Conservation (phyloP, 2,329 filamentous ascomycete species). For the Amauroascus niger region DNA sequence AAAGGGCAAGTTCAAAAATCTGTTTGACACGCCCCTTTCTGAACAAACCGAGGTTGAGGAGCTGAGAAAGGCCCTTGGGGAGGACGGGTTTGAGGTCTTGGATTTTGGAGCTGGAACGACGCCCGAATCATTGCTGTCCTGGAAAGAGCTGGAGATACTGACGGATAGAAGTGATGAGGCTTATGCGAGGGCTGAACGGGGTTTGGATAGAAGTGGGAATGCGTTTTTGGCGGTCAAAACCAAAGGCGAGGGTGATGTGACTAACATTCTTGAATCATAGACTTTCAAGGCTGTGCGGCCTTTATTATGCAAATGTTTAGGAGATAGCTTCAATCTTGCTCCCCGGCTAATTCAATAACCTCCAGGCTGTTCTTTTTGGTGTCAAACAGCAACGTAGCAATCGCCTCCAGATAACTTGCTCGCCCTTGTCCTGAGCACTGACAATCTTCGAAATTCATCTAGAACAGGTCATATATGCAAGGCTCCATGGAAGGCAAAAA, state of each 20-base stretch:
- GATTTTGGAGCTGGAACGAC: conserved; percentile 45
- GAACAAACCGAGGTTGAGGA: conserved; percentile 44
- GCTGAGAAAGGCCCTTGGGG: conserved; percentile 53
- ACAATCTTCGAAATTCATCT: no score
- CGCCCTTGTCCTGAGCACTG: no score
- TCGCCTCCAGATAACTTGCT: no score
- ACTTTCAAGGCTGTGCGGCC: not conserved
- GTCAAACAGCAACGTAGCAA: no score
- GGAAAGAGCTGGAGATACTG: conserved; percentile 65
- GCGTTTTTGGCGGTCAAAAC: conserved; percentile 73
- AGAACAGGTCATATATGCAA: no score
- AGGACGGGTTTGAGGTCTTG: conserved; percentile 62
- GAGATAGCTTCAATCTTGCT: no score
- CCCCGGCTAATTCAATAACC: no score
- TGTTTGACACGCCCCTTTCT: conserved; percentile 47
- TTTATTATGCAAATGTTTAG: no score
- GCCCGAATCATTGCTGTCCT: conserved; percentile 58
- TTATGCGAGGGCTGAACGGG: conserved; percentile 65
- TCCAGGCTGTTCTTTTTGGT: no score
- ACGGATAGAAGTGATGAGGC: conserved; percentile 64
- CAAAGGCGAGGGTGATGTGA: conserved; percentile 40
- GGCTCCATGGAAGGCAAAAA: no score
- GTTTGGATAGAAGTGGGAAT: conserved; percentile 49
- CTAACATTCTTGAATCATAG: conserved; percentile 15
- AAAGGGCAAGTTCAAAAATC: conserved; percentile 71